These are phyloP conservation scores for Suillus weaverae DNA, from an alignment of 768 basidiomycete species.

Conservation along the genomic window DNA sequence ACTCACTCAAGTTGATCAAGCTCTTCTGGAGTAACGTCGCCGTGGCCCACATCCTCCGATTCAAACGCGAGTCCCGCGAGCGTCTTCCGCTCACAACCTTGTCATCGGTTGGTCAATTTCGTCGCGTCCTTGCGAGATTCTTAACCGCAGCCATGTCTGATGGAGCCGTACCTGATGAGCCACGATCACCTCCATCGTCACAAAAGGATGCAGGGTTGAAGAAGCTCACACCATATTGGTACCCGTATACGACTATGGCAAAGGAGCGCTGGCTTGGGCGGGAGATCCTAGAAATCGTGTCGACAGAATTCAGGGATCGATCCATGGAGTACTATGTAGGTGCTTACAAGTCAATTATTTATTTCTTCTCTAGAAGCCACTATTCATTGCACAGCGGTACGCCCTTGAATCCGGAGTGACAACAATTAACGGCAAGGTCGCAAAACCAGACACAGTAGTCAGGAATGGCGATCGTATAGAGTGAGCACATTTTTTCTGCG, in stretches of 20 bases:
- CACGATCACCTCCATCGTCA: slow-evolving; percentile 27
- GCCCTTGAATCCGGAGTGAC: slow-evolving; percentile 93
- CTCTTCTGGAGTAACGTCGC: slow-evolving; percentile 27
- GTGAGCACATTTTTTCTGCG: slow-evolving; percentile 43
- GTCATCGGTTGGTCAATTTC: slow-evolving; percentile 55
- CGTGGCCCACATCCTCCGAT: slow-evolving; percentile 30
- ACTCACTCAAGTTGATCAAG: slow-evolving; percentile 4
- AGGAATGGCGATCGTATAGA: slow-evolving; percentile 88
- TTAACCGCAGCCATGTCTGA: slow-evolving; percentile 52
- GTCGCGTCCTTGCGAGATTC: slow-evolving; percentile 53
- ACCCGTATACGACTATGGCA: slow-evolving; percentile 90
- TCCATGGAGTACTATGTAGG: slow-evolving; percentile 95
- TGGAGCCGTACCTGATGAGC: slow-evolving; percentile 12
- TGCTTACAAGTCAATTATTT: slow-evolving; percentile 17
- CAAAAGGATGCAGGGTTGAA: slow-evolving; percentile 47
- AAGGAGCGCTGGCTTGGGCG: slow-evolving; percentile 89
- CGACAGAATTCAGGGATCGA: slow-evolving; percentile 91
- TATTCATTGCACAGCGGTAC: slow-evolving; percentile 48
- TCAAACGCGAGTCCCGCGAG: slow-evolving; percentile 29
- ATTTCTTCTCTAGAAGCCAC: background rate
- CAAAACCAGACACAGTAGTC: slow-evolving; percentile 75
- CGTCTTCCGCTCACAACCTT: slow-evolving; percentile 46
- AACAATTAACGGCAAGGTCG: slow-evolving; percentile 89
- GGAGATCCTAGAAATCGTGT: slow-evolving; percentile 87
- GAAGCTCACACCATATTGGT: slow-evolving; percentile 88